A percentile compares a stretch with the other conserved stretches of the same genome.
These are phyloP conservation scores for Fraxinus albicans DNA, from an alignment of 305 asterid species.

Conservation along the genomic window DNA sequence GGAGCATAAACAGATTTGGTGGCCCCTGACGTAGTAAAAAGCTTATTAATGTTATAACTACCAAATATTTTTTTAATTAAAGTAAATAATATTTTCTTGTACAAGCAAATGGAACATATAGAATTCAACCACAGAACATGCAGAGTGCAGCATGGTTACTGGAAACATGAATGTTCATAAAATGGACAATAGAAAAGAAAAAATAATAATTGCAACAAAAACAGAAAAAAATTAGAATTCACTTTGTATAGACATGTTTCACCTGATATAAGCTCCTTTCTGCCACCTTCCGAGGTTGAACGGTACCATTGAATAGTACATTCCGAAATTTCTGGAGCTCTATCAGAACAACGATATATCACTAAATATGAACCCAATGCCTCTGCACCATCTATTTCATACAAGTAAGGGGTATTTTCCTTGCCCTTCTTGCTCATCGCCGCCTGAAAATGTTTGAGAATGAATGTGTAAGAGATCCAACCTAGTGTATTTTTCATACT, in stretches of 20 bases:
- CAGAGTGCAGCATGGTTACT: neutral
- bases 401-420: constrained; percentile 35
- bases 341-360: constrained; percentile 57
- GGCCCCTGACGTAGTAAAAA: constrained; percentile 57
- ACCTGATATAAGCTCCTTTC: constrained; percentile 88
- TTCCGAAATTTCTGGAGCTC: constrained; percentile 58
- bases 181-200: neutral
- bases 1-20: constrained; percentile 86
- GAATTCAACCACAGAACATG: neutral
- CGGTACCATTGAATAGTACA: constrained; percentile 87
- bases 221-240: neutral
- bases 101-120: neutral
- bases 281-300: constrained; percentile 59
- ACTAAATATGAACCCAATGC: constrained; percentile 76
- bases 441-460: constrained; percentile 45
- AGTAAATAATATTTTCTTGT: neutral
- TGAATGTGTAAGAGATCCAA: constrained; percentile 12
- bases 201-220: neutral
- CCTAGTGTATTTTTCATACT: neutral
- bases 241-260: neutral
- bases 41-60: constrained; percentile 5
- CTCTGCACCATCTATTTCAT: constrained; percentile 77
- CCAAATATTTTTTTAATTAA: constrained; percentile 6
- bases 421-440: constrained; percentile 68
- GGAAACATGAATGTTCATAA: neutral